Percentiles rank a stretch among this genome's conserved stretches.
Conservation (phyloP, 345 rosid genomes). For the Melastoma malabathricum region DNA sequence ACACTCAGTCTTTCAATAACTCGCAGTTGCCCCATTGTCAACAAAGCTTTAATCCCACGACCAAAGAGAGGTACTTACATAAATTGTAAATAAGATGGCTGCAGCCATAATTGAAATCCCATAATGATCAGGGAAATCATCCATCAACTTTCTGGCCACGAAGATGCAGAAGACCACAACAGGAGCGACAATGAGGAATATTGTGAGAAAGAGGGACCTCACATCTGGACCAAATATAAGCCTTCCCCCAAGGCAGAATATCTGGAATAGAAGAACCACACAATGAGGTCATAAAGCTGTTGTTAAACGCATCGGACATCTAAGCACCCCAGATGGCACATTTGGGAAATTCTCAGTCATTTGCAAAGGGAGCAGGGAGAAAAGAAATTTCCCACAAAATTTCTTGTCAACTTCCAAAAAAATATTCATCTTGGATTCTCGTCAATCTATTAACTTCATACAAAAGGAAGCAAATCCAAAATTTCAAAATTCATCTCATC, state of each 20-base stretch:
- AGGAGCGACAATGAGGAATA: conserved; percentile 78
- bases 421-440: too few species aligned
- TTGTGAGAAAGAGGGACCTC: conserved; percentile 68
- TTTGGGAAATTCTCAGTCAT: too few species aligned
- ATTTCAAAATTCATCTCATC: too few species aligned
- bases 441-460: too few species aligned
- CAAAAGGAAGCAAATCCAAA: too few species aligned
- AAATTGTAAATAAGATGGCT: conserved; percentile 45
- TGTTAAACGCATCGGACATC: background rate
- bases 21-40: too few species aligned
- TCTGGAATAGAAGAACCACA: conserved; percentile 29
- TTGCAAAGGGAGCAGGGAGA: too few species aligned
- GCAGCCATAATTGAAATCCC: conserved; percentile 61
- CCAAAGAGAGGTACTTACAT: conserved; percentile 35
- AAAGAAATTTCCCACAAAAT: too few species aligned
- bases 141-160: conserved; percentile 73
- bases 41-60: too few species aligned
- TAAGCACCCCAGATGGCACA: background rate
- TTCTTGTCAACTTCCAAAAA: too few species aligned
- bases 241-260: conserved; percentile 80
- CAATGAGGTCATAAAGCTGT: background rate
- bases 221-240: conserved; percentile 98
- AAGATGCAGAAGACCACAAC: conserved; percentile 64
- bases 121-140: conserved; percentile 58
- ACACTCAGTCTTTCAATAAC: too few species aligned